These are phyloP conservation scores for Boletus mariae DNA, from an alignment of 1,284 basidiomycete genomes.

Conservation along the genomic window DNA sequence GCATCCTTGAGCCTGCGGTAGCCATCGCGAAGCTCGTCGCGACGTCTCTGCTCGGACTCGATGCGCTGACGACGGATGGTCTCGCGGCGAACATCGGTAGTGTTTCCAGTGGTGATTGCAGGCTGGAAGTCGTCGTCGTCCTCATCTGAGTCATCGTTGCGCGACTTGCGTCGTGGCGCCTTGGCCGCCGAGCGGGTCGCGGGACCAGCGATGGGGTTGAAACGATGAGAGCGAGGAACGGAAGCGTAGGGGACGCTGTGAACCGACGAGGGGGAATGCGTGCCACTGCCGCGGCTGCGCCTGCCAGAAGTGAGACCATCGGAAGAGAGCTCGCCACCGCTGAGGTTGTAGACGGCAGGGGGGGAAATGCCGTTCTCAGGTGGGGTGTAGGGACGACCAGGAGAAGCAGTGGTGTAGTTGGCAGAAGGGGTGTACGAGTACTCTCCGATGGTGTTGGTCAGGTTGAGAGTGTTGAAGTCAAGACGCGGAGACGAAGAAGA, in stretches of 20 bases:
- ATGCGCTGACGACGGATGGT: conserved; percentile 83
- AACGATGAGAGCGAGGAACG: conserved; percentile 67
- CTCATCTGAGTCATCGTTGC: conserved; percentile 59
- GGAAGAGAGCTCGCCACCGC: conserved; percentile 65
- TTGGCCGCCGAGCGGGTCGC: conserved; percentile 44
- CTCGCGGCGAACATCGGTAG: conserved; percentile 66
- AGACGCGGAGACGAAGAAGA: conserved; percentile 53
- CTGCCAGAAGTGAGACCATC: conserved; percentile 62
- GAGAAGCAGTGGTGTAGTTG: conserved; percentile 49
- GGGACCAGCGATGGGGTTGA: conserved; percentile 65
- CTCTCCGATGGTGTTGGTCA: conserved; percentile 54
- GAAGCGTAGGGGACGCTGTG: conserved; percentile 50
- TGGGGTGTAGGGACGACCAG: conserved; percentile 65
- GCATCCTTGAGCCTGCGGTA: conserved; percentile 83
- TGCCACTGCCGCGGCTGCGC: conserved; percentile 62
- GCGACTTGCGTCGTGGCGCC: conserved; percentile 51
- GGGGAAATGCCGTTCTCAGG: conserved; percentile 66
- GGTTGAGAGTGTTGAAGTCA: conserved; percentile 59
- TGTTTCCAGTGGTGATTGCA: conserved; percentile 36
- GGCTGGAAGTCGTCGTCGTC: conserved; percentile 66
- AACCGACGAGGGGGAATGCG: conserved; percentile 54
- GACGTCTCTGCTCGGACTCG: conserved; percentile 81
- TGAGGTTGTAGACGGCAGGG: conserved; percentile 64
- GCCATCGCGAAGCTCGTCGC: conserved; percentile 83
- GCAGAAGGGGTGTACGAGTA: conserved; percentile 59